Conservation (phyloP, 208 protist genomes). For the Naegleria gruberi region DNA sequence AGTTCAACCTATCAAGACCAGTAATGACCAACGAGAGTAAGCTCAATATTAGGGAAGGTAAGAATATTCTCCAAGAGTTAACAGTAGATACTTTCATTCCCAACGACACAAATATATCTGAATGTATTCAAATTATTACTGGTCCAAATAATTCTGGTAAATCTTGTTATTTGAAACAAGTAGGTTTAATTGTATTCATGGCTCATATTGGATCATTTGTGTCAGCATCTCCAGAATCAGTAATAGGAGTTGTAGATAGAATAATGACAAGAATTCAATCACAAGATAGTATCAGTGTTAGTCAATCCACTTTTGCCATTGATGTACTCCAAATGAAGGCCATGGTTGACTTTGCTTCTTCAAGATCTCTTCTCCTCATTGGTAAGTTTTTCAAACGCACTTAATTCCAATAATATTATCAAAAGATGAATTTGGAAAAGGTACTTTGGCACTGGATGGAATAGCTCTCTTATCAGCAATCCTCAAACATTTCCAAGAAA, state of each 20-base stretch:
- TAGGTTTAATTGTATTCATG: conserved; percentile 76
- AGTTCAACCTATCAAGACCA: conserved; percentile 29
- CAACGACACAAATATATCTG: conserved; percentile 29
- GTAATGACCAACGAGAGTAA: background rate
- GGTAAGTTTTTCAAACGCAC: background rate
- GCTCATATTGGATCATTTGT: conserved; percentile 83
- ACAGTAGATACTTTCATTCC: conserved; percentile 28
- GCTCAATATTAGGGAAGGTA: conserved; percentile 23
- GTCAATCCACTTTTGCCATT: conserved; percentile 17
- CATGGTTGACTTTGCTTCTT: background rate
- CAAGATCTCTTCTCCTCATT: background rate
- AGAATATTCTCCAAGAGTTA: conserved; percentile 39
- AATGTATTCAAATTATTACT: conserved; percentile 46
- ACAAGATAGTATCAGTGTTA: conserved; percentile 12
- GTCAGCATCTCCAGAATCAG: conserved; percentile 49
- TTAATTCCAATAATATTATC: background rate
- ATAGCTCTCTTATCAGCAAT: conserved; percentile 60
- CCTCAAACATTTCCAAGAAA: conserved; percentile 47
- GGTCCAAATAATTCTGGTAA: conserved; percentile 77
- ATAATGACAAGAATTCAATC: conserved; percentile 48
- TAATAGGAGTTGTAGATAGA: conserved; percentile 41
- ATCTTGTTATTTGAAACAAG: conserved; percentile 75
- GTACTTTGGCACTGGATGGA: conserved; percentile 70
- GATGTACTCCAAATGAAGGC: background rate
- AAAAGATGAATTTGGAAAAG: conserved; percentile 81